Conservation (phyloP, 2,329 filamentous ascomycete species). For the Immersiporthe knoxdaviesiana region DNA sequence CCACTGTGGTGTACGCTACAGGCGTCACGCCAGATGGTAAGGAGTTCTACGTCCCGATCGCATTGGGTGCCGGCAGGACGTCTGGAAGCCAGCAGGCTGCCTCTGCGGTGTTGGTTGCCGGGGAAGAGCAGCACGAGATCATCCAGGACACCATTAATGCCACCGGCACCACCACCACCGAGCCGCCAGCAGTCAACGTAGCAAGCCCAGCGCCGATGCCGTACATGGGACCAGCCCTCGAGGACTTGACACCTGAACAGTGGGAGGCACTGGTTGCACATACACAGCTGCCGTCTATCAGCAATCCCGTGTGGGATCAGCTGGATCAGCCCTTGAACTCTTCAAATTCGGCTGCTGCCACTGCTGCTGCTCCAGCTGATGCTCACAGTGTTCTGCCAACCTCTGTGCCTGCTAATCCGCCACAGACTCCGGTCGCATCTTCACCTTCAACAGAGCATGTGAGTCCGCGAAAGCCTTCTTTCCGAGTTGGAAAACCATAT, state of each 20-base stretch:
- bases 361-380: neutral
- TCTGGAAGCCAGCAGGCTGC: neutral
- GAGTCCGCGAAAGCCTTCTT: neutral
- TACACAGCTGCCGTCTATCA: neutral
- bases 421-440: neutral
- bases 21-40: neutral
- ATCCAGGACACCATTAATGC: neutral
- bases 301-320: neutral
- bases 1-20: slow-evolving; percentile 3
- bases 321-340: neutral
- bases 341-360: neutral
- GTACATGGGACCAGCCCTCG: slow-evolving; percentile 8
- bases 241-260: neutral
- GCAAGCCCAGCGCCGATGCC: slow-evolving; percentile 12
- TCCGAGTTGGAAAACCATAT: neutral
- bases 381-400: neutral
- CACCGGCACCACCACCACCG: neutral
- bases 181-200: slow-evolving; percentile 9
- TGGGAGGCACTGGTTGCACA: too few relatives aligned
- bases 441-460: neutral
- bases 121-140: neutral
- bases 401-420: neutral
- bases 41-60: slow-evolving; percentile 2
- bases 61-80: neutral
- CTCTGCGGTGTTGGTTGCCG: neutral